These are phyloP conservation scores for Sugiyamaella castrensis DNA, from an alignment of 1,139 yeast species.

Conservation along the genomic window DNA sequence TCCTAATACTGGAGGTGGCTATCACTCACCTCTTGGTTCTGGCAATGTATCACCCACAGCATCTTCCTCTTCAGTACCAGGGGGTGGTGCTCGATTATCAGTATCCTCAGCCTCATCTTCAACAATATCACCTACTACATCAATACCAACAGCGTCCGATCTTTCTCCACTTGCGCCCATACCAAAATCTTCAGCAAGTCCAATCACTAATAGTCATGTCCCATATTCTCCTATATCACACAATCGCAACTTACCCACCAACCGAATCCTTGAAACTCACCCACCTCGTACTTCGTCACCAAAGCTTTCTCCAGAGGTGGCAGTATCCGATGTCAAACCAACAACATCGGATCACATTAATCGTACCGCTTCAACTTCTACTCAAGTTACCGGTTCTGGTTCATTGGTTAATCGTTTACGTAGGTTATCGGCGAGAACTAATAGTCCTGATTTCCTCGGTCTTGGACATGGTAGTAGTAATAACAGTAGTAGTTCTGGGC, in stretches of 20 bases:
- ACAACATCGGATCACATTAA: conserved; percentile 4
- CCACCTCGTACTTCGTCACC: conserved; percentile 24
- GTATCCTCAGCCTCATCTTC: neutral
- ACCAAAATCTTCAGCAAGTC: neutral
- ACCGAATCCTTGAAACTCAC: conserved; percentile 11
- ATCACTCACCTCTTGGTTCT: neutral
- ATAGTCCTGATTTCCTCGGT: neutral
- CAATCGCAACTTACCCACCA: conserved; percentile 9
- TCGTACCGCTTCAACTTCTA: conserved; percentile 4
- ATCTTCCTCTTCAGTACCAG: neutral
- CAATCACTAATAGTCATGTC: conserved; percentile 1
- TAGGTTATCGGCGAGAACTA: conserved; percentile 22
- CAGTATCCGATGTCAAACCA: conserved; percentile 5
- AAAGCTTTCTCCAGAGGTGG: conserved; percentile 17
- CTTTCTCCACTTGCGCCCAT: neutral
- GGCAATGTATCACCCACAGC: neutral
- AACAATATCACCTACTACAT: neutral
- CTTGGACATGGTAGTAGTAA: neutral
- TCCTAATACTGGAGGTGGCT: neutral
- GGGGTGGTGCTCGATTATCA: neutral
- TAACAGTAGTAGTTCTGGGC: neutral
- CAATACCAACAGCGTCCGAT: neutral
- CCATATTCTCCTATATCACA: neutral
- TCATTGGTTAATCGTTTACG: conserved; percentile 25
- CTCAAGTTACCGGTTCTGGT: conserved; percentile 13